A percentile compares a stretch with the other conserved stretches of the same genome.
phyloP scores from a whole-genome alignment of 768 basidiomycete species.

The Suillus bovinus region DNA sequence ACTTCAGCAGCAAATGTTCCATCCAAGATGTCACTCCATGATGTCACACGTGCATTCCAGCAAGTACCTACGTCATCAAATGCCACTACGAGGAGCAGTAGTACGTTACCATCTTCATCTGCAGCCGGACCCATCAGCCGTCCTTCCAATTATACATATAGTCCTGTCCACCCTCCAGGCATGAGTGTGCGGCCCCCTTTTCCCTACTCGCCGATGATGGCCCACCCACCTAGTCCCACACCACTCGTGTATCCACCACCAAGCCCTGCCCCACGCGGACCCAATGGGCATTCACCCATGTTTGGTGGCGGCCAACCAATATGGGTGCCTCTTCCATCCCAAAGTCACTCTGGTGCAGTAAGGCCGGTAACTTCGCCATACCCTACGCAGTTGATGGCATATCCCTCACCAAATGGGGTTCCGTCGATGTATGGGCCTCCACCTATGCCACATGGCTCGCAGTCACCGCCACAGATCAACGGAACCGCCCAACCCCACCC shows the following conservation, averaged over 20 bases:
- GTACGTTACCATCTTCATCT: slow-evolving; percentile 51
- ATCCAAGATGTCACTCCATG: slow-evolving; percentile 77
- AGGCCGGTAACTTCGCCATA: slow-evolving; percentile 62
- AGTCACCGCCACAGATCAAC: slow-evolving; percentile 37
- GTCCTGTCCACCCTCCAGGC: slow-evolving; percentile 46
- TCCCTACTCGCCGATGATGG: slow-evolving; percentile 65
- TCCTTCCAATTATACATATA: slow-evolving; percentile 27
- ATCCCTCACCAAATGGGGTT: slow-evolving; percentile 52
- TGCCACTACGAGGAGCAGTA: slow-evolving; percentile 45
- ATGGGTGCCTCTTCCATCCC: slow-evolving; percentile 61
- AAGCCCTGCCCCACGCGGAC: slow-evolving; percentile 67
- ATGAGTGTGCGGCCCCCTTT: slow-evolving; percentile 56
- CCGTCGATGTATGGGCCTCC: slow-evolving; percentile 49
- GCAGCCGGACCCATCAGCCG: slow-evolving; percentile 34
- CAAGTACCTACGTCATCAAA: slow-evolving; percentile 70
- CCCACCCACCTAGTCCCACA: slow-evolving; percentile 67
- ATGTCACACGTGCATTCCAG: slow-evolving; percentile 86
- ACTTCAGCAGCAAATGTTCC: slow-evolving; percentile 48
- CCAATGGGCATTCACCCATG: slow-evolving; percentile 60
- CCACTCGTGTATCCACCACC: slow-evolving; percentile 62
- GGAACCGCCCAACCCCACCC: slow-evolving; percentile 40
- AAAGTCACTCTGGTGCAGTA: slow-evolving; percentile 52
- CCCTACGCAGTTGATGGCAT: slow-evolving; percentile 62
- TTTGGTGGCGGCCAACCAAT: slow-evolving; percentile 53
- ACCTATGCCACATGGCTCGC: slow-evolving; percentile 42